phyloP scores from a whole-genome alignment of 1,284 basidiomycete genomes.

The Mycena sp. region DNA sequence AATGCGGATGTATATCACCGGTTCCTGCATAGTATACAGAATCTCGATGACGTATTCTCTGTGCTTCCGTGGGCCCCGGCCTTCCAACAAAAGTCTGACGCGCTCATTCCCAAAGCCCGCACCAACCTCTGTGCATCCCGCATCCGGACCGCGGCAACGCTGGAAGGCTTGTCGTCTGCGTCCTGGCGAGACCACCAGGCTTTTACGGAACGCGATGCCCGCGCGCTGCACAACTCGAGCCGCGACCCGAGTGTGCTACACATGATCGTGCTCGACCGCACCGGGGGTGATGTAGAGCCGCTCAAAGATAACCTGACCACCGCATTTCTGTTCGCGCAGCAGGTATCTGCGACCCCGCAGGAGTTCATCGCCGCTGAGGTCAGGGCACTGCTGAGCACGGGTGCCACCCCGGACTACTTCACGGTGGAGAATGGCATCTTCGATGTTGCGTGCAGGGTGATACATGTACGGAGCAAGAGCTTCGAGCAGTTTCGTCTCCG shows the following conservation, averaged over 20 bases:
- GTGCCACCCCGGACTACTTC: background rate
- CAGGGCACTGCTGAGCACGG: background rate
- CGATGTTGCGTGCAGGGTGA: conserved; percentile 13
- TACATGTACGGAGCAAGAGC: background rate
- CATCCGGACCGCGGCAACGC: background rate
- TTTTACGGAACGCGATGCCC: conserved; percentile 1
- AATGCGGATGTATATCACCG: conserved; percentile 7
- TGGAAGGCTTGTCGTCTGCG: background rate
- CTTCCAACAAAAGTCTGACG: background rate
- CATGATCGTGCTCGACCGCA: conserved; percentile 17
- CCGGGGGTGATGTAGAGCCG: background rate
- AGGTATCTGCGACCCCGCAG: background rate
- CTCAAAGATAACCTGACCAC: conserved; percentile 16
- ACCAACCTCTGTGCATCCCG: conserved; percentile 4
- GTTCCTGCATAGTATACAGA: background rate
- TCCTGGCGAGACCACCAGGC: background rate
- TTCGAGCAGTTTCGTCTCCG: conserved; percentile 10
- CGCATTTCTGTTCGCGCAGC: conserved; percentile 5
- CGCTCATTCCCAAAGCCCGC: background rate
- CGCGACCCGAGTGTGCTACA: conserved; percentile 10
- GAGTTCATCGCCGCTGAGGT: conserved; percentile 10
- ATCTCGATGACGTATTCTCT: background rate
- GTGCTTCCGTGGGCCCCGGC: conserved; percentile 6
- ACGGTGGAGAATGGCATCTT: conserved; percentile 1
- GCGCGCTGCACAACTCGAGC: background rate